Evolutionary conservation across 75 land plant genomes (phyloP).

Genomic region (Ceratopteris richardii): DNA sequence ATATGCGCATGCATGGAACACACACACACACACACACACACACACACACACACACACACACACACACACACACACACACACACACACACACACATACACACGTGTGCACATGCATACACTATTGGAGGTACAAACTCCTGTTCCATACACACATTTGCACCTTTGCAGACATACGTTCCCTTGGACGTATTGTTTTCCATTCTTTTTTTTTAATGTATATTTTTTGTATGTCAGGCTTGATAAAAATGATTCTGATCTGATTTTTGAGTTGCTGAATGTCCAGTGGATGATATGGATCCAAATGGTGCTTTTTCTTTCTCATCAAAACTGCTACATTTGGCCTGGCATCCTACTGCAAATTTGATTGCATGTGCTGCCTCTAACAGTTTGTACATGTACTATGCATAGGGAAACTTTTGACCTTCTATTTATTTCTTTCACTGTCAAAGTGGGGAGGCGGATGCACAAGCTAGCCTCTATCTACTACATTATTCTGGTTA

Average conservation of each 20-base stretch:
- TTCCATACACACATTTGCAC: too few species aligned
- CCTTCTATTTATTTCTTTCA: not conserved
- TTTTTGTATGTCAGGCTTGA: not conserved
- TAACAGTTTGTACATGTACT: slow-evolving; percentile 99
- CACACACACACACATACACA: too few species aligned
- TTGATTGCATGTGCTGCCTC: slow-evolving; percentile 94
- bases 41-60: too few species aligned
- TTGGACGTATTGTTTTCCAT: not conserved
- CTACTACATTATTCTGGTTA: too few species aligned
- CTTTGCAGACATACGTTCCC: not conserved
- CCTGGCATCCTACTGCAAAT: slow-evolving; percentile 94
- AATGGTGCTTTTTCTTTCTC: slow-evolving; percentile 73
- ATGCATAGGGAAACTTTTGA: slow-evolving; percentile 43
- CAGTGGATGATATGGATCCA: slow-evolving; percentile 49
- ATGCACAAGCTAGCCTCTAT: too few species aligned
- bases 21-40: too few species aligned
- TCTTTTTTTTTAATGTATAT: not conserved
- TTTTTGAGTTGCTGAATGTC: slow-evolving; percentile 7
- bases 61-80: too few species aligned
- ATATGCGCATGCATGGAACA: too few species aligned
- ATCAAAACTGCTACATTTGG: slow-evolving; percentile 77
- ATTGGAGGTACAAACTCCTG: too few species aligned
- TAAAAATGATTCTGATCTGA: not conserved
- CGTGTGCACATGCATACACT: too few species aligned
- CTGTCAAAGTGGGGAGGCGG: not conserved